Base-by-base conservation (phyloP, 345 rosid species). In the Schrenkiella parvula region DNA sequence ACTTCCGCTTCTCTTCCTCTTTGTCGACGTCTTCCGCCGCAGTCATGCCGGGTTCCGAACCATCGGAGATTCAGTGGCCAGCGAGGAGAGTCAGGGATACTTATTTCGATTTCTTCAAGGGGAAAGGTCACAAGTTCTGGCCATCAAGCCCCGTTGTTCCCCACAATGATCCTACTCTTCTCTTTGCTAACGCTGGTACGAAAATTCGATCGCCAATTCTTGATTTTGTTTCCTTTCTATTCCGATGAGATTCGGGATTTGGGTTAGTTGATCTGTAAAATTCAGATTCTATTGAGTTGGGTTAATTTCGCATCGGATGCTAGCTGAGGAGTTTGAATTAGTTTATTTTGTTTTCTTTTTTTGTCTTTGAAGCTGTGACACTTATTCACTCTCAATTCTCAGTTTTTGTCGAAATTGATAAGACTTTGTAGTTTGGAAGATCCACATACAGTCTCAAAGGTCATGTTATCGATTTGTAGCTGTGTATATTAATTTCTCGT, bases 81-180 rank as follows among this genome's bases (percentile, higher is more conserved):
- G 96, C 93, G 22, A 82, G 11, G 54, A 80, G 52, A 75, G 99
- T 95, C 54, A 81, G 99, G 37, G 92, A 87, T 23, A 95, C 98
- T 0, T 95, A 87, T 76, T 1, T 89, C 31, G 82, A 81, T 60
- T 91, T 82, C 84, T 91, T 86, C 77, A 85, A 83, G 54, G 80
- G 70, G 39, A 95, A 88, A 77, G 29, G 64, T 25, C 99, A 95
- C 57, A 84, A 84, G 41, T 17, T 83, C 70, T 95, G 99, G 99
- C 83, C 72, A 47, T 95, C 98, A 17, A 95, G 99, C 64, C 96
- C 95, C 13, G 99, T 91, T 14, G 99, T 95, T 50, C 99, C 98
- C 7, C 81, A 77, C 44, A 89, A 86, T 43, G 99, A 95, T 68
- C 99, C 99, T 3, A 89, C 99, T 53, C 93, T 95, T 48, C 85